Percentiles rank a stretch among this genome's conserved stretches.
phyloP scores from a whole-genome alignment of 2,329 filamentous ascomycete genomes.

The Sclerotinia sclerotiorum region DNA sequence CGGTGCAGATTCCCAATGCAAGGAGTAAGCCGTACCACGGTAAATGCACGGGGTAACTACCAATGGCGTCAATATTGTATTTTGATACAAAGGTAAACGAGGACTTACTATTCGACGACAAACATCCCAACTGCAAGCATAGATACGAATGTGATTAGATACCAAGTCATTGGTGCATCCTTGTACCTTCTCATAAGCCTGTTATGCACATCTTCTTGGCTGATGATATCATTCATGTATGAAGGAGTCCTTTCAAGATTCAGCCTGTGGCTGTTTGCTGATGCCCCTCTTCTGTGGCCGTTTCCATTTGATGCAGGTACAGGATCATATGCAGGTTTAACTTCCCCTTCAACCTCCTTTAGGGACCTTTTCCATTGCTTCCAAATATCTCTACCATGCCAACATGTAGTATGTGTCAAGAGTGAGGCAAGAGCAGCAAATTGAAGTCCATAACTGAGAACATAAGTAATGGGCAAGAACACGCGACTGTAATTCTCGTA shows the following conservation, averaged over 20 bases:
- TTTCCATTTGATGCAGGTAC: constrained; percentile 37
- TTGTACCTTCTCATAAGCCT: constrained; percentile 80
- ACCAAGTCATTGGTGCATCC: constrained; percentile 81
- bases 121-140: constrained; percentile 82
- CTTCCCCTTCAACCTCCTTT: constrained; percentile 57
- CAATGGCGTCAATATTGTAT: constrained; percentile 1
- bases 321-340: constrained; percentile 54
- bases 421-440: constrained; percentile 80
- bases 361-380: constrained; percentile 71
- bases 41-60: constrained; percentile 72
- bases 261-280: constrained; percentile 20
- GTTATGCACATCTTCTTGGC: constrained; percentile 78
- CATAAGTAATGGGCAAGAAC: constrained; percentile 83
- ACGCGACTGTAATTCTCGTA: constrained; percentile 82
- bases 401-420: constrained; percentile 77
- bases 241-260: constrained; percentile 44
- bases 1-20: constrained; percentile 71
- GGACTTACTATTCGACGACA: constrained; percentile 74
- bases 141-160: constrained; percentile 69
- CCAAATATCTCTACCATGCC: constrained; percentile 83
- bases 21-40: constrained; percentile 85
- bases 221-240: constrained; percentile 54
- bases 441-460: constrained; percentile 81
- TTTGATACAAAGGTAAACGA: neutral
- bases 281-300: constrained; percentile 21